Base-by-base conservation (phyloP, 495 filamentous ascomycete genomes). In the Penicillium flavigenum region DNA sequence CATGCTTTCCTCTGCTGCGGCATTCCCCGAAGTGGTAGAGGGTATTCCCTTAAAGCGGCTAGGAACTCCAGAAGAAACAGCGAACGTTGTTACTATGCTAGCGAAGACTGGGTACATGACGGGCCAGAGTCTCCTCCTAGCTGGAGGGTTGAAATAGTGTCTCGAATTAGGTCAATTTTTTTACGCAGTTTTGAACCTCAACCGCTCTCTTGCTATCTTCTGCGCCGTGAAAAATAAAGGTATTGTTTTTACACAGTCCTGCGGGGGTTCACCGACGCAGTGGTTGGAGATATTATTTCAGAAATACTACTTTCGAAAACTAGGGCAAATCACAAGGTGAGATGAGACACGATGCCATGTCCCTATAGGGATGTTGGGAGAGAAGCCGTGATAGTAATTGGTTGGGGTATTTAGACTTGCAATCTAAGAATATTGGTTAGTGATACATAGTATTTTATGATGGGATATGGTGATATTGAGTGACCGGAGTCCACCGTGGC, bases 81-180 rank as follows among this genome's bases (percentile, higher is more conserved):
- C 85, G 0, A 86, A 87, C 70, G 80, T 83, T 29, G 86, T 91
- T 16, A 76, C 75, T 1, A 86, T 88, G 85, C 72, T 88, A 51
- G 81, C 80, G 51, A 81, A 73, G 57, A 90, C 85, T 11, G 88
- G 86, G 8, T 90, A 89, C 62, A 76, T 88, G 72, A 91, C 88
- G 5, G 83, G 79, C 16, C 83, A 83, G 68, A 83, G 80, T 59
- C 74, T 85, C 41, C 62, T 83, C 63, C 61, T 83, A 63, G 83
- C 77, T 43, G 83, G 84, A 14, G 84, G 83, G 22, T 70, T 86
- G 61, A 78, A 78, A 65, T 78, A 39, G 36, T 0, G 9, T 39
- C n/a, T 39, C 9, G 6, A 39, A 17, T 17, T 9, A 17, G 6
- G n/a, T 0, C 36, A 39, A 17, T n/a, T 3, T 17, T 9, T 39